phyloP scores from a whole-genome alignment of 495 filamentous ascomycete genomes.

The Penicillium nucicola region DNA sequence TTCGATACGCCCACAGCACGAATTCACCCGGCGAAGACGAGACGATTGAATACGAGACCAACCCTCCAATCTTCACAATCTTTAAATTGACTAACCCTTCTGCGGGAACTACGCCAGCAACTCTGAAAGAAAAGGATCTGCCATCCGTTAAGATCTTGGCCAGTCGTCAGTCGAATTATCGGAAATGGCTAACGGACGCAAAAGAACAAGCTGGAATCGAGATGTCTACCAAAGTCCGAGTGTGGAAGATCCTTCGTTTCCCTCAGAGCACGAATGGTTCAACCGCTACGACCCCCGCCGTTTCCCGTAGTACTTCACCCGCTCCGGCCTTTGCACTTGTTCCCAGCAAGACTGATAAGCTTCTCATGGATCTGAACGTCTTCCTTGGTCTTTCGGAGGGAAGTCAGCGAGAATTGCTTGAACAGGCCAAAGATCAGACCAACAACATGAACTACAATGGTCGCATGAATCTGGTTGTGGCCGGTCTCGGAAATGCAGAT shows the following conservation, averaged over 20 bases:
- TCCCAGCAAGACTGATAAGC: constrained; percentile 56
- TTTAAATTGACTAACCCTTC: constrained; percentile 67
- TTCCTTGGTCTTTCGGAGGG: constrained; percentile 68
- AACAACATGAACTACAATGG: constrained; percentile 76
- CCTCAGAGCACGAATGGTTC: constrained; percentile 40
- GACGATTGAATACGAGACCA: constrained; percentile 77
- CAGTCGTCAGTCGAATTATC: constrained; percentile 62
- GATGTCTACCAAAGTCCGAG: constrained; percentile 65
- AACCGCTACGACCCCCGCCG: constrained; percentile 55
- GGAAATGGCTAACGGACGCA: constrained; percentile 68
- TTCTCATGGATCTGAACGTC: constrained; percentile 68
- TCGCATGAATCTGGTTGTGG: constrained; percentile 54
- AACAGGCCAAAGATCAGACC: constrained; percentile 66
- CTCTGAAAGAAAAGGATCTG: constrained; percentile 56
- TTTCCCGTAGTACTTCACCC: constrained; percentile 54
- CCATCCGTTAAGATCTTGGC: constrained; percentile 61
- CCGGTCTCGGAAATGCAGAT: constrained; percentile 64
- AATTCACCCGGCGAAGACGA: constrained; percentile 49
- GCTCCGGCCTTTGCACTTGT: constrained; percentile 37
- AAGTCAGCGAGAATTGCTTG: constrained; percentile 66
- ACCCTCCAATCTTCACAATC: constrained; percentile 84
- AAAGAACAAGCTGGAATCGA: constrained; percentile 66
- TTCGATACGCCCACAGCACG: constrained; percentile 75
- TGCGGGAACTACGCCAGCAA: constrained; percentile 54
- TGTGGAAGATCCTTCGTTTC: constrained; percentile 68